A percentile compares a stretch with the other conserved stretches of the same genome.
Evolutionary conservation across 2,329 filamentous ascomycete species (phyloP).

Genomic region (Fusarium sp.): DNA sequence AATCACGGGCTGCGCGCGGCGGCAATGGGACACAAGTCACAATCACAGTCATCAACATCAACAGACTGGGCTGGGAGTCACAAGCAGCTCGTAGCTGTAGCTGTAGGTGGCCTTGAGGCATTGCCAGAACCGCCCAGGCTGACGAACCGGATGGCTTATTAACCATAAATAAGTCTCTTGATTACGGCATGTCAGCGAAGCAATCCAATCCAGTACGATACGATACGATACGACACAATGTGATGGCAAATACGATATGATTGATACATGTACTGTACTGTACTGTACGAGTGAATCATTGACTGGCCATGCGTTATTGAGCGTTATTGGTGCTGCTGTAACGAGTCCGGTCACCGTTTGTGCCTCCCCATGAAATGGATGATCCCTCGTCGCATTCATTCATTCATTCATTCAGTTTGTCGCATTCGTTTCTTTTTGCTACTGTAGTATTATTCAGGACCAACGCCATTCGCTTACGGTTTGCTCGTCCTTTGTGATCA

Average conservation of each 20-base stretch:
- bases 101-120: neutral
- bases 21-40: conserved; percentile 30
- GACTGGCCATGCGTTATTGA: conserved; percentile 5
- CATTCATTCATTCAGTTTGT: neutral
- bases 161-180: conserved; percentile 11
- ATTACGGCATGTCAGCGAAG: conserved; percentile 35
- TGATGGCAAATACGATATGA: conserved; percentile 3
- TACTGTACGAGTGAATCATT: conserved; percentile 33
- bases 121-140: conserved; percentile 26
- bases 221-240: conserved; percentile 12
- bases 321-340: conserved; percentile 31
- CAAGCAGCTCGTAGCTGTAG: conserved; percentile 12
- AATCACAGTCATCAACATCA: conserved; percentile 34
- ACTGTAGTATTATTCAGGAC: conserved; percentile 3
- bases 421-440: conserved; percentile 22
- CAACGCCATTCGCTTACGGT: conserved; percentile 10
- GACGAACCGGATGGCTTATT: conserved; percentile 21
- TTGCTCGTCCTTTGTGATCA: conserved; percentile 1
- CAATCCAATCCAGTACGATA: conserved; percentile 18
- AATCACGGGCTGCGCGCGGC: conserved; percentile 34
- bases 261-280: conserved; percentile 1
- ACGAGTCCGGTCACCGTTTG: conserved; percentile 12
- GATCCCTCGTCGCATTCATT: conserved; percentile 12
- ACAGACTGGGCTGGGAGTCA: conserved; percentile 11
- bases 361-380: neutral